These are phyloP conservation scores for Kurtzmaniella fragi DNA, from an alignment of 805 yeast species.

Conservation along the genomic window DNA sequence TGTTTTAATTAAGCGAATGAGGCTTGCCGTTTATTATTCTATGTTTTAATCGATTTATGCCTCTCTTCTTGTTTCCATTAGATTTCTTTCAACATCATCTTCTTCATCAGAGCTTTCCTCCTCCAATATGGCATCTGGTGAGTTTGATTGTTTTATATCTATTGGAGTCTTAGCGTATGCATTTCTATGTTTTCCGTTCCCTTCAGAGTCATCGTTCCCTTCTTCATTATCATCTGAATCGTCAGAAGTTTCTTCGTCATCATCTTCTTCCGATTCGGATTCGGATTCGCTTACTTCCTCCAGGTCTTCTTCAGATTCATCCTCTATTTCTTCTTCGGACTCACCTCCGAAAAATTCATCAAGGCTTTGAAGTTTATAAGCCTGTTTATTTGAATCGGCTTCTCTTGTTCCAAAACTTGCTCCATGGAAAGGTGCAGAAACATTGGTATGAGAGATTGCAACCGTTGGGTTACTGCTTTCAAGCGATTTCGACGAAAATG, in stretches of 20 bases:
- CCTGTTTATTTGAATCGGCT: conserved; percentile 15
- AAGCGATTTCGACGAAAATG: conserved; percentile 10
- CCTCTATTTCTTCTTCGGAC: conserved; percentile 16
- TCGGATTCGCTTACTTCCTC: neutral
- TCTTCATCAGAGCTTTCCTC: too few relatives aligned
- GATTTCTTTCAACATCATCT: too few relatives aligned
- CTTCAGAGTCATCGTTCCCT: neutral
- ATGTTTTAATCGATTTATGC: too few relatives aligned
- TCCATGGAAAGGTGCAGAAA: conserved; percentile 20
- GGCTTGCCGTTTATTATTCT: too few relatives aligned
- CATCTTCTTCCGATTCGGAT: neutral
- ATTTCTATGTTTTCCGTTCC: too few relatives aligned
- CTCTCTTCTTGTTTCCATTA: too few relatives aligned
- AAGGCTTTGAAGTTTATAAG: conserved; percentile 65
- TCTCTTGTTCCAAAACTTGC: conserved; percentile 7
- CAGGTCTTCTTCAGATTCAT: conserved; percentile 10
- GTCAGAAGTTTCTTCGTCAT: neutral
- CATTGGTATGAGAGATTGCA: conserved; percentile 15
- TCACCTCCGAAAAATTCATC: conserved; percentile 72
- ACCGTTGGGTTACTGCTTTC: conserved; percentile 5
- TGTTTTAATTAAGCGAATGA: too few relatives aligned
- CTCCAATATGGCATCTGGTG: too few relatives aligned
- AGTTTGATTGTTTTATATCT: too few relatives aligned
- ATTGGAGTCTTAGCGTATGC: too few relatives aligned
- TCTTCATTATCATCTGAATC: neutral